Conservation (phyloP, 1,139 yeast species). For the Sugiyamaella paludigena region DNA sequence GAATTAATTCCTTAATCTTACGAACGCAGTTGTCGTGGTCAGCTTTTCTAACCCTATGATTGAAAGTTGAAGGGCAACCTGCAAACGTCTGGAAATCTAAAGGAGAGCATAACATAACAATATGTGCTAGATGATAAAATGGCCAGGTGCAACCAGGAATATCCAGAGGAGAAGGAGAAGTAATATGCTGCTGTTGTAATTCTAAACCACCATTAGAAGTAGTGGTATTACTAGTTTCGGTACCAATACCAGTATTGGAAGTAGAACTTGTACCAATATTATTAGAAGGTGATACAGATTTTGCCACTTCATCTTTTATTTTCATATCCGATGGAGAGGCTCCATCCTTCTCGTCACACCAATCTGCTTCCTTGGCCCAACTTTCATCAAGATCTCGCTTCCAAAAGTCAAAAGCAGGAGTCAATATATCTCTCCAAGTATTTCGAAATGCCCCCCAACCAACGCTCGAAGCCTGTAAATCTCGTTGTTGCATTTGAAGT, state of each 20-base stretch:
- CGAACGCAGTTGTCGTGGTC: constrained; percentile 48
- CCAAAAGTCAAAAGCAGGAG: constrained; percentile 65
- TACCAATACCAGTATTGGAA: not conserved
- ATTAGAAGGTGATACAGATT: constrained; percentile 15
- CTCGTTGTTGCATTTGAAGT: constrained; percentile 74
- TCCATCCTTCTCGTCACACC: constrained; percentile 5
- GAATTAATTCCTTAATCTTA: constrained; percentile 18
- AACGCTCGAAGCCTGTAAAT: constrained; percentile 52
- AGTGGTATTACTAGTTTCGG: too few species aligned
- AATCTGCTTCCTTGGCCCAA: constrained; percentile 6
- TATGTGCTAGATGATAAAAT: constrained; percentile 53
- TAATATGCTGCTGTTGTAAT: constrained; percentile 42
- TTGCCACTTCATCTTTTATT: constrained; percentile 1
- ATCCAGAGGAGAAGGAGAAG: constrained; percentile 42
- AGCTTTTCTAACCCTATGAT: constrained; percentile 63
- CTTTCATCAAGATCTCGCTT: constrained; percentile 23
- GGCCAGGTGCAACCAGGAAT: constrained; percentile 33
- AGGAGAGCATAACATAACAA: constrained; percentile 67
- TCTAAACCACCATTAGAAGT: too few species aligned
- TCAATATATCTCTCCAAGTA: constrained; percentile 62
- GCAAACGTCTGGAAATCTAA: constrained; percentile 76
- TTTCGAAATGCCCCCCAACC: constrained; percentile 45
- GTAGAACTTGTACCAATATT: too few species aligned
- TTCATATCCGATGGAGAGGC: constrained; percentile 2
- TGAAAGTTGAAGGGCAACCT: constrained; percentile 82